Percentiles rank a stretch among this genome's conserved stretches.
These are phyloP conservation scores for Triadica sebifera DNA, from an alignment of 345 rosid genomes.

Conservation along the genomic window DNA sequence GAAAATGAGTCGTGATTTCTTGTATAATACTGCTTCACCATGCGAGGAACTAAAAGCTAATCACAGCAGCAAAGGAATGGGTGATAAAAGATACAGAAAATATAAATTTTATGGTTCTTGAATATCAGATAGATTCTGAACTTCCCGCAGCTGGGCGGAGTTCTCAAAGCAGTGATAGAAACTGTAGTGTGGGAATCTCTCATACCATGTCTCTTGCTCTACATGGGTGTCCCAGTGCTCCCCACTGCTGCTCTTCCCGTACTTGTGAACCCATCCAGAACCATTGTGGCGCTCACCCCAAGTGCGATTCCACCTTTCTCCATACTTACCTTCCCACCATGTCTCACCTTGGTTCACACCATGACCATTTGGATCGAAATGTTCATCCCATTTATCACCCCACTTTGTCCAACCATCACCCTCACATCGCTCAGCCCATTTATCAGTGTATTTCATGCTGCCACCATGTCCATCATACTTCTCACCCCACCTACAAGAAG, in stretches of 20 bases:
- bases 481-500: constrained; percentile 80
- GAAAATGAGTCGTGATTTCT: background rate
- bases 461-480: constrained; percentile 85
- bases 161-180: constrained; percentile 89
- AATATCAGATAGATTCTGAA: constrained; percentile 61
- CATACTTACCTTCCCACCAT: constrained; percentile 89
- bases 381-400: constrained; percentile 99
- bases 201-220: constrained; percentile 85
- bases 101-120: constrained; percentile 13
- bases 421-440: constrained; percentile 89
- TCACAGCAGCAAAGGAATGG: background rate
- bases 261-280: constrained; percentile 94
- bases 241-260: constrained; percentile 91
- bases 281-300: constrained; percentile 94
- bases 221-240: constrained; percentile 92
- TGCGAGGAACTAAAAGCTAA: background rate
- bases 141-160: constrained; percentile 78
- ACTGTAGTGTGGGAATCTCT: constrained; percentile 89
- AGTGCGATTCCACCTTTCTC: constrained; percentile 86
- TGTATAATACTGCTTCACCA: background rate
- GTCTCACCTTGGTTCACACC: constrained; percentile 98
- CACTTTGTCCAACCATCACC: constrained; percentile 88
- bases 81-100: background rate
- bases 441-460: constrained; percentile 85
- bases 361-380: constrained; percentile 59